These are phyloP conservation scores for Colletotrichum sp. DNA, from an alignment of 2,329 filamentous ascomycete species.

Conservation along the genomic window DNA sequence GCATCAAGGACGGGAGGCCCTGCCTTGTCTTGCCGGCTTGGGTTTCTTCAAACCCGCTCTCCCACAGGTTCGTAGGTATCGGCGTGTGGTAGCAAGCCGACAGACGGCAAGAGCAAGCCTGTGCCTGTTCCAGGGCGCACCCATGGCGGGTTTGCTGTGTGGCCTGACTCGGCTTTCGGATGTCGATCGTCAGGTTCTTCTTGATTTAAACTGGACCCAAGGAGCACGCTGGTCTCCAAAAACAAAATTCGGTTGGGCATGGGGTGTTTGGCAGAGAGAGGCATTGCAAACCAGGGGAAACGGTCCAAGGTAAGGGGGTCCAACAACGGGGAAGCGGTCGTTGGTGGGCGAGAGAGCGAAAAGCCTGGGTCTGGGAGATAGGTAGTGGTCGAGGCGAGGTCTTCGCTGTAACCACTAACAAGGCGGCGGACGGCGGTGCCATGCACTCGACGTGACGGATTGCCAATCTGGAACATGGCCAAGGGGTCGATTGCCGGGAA, in stretches of 20 bases:
- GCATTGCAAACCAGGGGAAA: background rate
- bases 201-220: conserved; percentile 3
- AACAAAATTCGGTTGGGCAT: background rate
- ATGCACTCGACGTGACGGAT: conserved; percentile 11
- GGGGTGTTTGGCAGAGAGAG: background rate
- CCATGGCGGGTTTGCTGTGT: background rate
- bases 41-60: background rate
- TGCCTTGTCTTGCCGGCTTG: background rate
- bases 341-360: background rate
- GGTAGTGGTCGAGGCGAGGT: background rate
- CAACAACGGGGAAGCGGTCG: background rate
- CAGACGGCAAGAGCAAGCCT: background rate
- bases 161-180: conserved; percentile 11
- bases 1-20: background rate
- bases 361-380: background rate
- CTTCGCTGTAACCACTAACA: background rate
- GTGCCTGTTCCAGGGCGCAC: background rate
- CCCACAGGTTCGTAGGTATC: background rate
- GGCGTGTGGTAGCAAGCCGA: background rate
- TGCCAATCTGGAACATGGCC: conserved; percentile 13
- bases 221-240: background rate
- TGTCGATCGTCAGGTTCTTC: conserved; percentile 5
- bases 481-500: conserved; percentile 9
- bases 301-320: background rate
- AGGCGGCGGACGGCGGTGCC: background rate